Evolutionary conservation across 352 stramenopile genomes (phyloP).

Genomic region (Phytopythium oedochilum): DNA sequence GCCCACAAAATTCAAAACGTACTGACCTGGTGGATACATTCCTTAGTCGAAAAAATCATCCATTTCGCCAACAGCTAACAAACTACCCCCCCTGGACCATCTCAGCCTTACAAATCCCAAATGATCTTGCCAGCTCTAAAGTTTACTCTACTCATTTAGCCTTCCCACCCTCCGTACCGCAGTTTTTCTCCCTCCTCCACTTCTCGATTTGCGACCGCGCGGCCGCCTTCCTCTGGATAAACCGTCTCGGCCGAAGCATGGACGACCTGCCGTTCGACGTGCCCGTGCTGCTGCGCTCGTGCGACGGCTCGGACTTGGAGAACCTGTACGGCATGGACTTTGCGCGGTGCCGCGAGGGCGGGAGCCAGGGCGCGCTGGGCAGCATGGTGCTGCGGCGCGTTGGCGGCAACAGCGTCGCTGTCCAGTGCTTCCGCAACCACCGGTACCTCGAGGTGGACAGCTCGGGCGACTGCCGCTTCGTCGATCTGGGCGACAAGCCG

Average conservation of each 20-base stretch:
- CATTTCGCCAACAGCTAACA: no score
- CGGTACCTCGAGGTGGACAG: constrained; percentile 2
- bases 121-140: no score
- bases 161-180: no score
- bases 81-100: no score
- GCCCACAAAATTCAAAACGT: no score
- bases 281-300: constrained; percentile 23
- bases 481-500: background rate
- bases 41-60: no score
- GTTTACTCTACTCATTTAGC: no score
- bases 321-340: constrained; percentile 27
- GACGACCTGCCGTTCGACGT: constrained; percentile 23
- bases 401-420: constrained; percentile 24
- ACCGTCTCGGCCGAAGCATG: background rate
- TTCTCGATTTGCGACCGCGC: background rate
- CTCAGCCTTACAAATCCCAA: no score
- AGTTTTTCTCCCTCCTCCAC: background rate
- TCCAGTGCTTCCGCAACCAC: constrained; percentile 18
- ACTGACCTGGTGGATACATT: no score
- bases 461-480: constrained; percentile 1
- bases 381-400: constrained; percentile 23
- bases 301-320: constrained; percentile 17
- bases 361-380: constrained; percentile 24
- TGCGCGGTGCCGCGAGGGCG: constrained; percentile 15
- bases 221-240: background rate